These are phyloP conservation scores for Aechmea fasciata DNA, from an alignment of 176 grass and related monocot species.

Conservation along the genomic window DNA sequence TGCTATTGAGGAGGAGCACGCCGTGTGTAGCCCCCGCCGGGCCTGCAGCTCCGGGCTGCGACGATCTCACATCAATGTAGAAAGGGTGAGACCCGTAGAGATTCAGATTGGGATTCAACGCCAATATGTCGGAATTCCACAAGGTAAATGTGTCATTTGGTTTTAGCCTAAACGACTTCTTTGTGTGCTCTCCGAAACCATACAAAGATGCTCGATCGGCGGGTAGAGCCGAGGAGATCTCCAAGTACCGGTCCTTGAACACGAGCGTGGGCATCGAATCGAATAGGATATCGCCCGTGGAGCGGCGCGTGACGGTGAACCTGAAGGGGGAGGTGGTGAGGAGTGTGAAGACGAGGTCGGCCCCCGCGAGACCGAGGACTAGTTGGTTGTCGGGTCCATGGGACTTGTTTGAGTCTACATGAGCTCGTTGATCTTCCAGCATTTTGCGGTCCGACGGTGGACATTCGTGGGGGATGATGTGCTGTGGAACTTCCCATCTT, in stretches of 20 bases:
- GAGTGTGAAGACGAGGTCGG: conserved; percentile 48
- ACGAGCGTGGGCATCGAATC: conserved; percentile 26
- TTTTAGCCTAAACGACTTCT: conserved; percentile 47
- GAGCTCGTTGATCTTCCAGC: not conserved
- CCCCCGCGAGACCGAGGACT: conserved; percentile 28
- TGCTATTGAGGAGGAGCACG: conserved; percentile 86
- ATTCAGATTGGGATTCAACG: conserved; percentile 29
- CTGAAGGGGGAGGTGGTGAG: conserved; percentile 38
- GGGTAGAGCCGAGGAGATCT: conserved; percentile 51
- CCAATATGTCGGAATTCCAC: conserved; percentile 59
- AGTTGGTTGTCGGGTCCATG: not conserved
- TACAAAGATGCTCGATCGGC: conserved; percentile 39
- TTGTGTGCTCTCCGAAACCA: conserved; percentile 84
- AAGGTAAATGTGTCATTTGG: conserved; percentile 61
- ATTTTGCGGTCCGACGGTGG: not conserved
- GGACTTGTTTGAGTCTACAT: not conserved
- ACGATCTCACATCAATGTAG: conserved; percentile 69
- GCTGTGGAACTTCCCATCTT: conserved; percentile 71
- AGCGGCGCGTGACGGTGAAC: conserved; percentile 46
- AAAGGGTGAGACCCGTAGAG: conserved; percentile 85
- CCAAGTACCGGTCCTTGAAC: conserved; percentile 73
- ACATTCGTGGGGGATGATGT: conserved; percentile 42
- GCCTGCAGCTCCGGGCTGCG: not conserved
- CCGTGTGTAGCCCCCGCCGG: conserved; percentile 36
- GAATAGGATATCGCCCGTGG: conserved; percentile 46